These are phyloP conservation scores for Sistotremastrum niveocremeum DNA, from an alignment of 768 basidiomycete genomes.

Conservation along the genomic window DNA sequence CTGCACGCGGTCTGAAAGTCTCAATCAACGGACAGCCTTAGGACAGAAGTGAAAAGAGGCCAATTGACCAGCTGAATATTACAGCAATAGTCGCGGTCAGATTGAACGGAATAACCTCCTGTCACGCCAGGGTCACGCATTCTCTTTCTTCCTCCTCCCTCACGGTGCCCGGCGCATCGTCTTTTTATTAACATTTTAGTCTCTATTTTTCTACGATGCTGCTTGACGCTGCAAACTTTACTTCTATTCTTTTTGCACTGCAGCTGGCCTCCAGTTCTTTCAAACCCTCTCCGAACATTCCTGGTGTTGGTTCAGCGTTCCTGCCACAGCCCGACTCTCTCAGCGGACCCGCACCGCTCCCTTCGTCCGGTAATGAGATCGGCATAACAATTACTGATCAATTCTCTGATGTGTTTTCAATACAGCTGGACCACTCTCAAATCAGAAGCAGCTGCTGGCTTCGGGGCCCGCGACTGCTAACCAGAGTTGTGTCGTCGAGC, in stretches of 20 bases:
- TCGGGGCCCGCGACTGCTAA: neutral
- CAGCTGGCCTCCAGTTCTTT: constrained; percentile 17
- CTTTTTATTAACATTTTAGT: too few species aligned
- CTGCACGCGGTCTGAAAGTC: too few species aligned
- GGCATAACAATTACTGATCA: neutral
- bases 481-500: constrained; percentile 9
- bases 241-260: constrained; percentile 20
- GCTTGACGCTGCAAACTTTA: constrained; percentile 13
- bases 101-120: too few species aligned
- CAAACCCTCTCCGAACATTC: constrained; percentile 14
- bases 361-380: constrained; percentile 17
- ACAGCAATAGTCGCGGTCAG: too few species aligned
- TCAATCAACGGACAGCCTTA: too few species aligned
- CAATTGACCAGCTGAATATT: too few species aligned
- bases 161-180: too few species aligned
- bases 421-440: neutral
- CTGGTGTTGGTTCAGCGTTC: constrained; percentile 2
- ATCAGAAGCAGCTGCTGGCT: neutral
- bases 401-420: neutral
- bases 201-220: constrained; percentile 10
- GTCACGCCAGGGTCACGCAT: too few species aligned
- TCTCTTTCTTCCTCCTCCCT: too few species aligned
- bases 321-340: neutral
- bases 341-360: constrained; percentile 1
- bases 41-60: too few species aligned